Evolutionary conservation across 768 basidiomycete genomes (phyloP), one percentile per base, ranked within the genome.

Genomic region (Macrocybe gigantea): DNA sequence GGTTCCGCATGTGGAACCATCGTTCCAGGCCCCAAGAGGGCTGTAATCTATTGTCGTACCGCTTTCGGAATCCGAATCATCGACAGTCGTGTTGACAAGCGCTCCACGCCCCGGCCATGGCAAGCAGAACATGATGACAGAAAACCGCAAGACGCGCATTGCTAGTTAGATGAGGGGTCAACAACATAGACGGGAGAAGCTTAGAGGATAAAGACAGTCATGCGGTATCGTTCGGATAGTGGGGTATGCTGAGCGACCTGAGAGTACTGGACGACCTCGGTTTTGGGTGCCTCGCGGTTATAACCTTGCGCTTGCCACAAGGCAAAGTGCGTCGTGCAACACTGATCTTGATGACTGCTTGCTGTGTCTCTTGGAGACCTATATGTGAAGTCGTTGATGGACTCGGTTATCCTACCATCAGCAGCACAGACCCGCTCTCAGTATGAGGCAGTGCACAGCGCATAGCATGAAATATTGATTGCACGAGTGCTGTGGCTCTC

Each of bases 41-140:
- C 55, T 34, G 52, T 73, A 73, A 5, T 51, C 48, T 14, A 73
- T 60, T 7, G 45, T 51, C 12, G 47, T 52, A 29, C 68, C 62
- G 35, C 65, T 68, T 14, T 47, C 13, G 11, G 57, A 49, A 52
- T 70, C 63, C 34, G 62, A 62, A 55, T 73, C 72, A 62, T 76
- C 73, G 34, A 76, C 63, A 5, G 73, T 73, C 31, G 67, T 54
- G 48, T 74, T 74, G 49, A 53, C 49, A 33, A 57, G 56, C 29
- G 35, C 29, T 14, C 52, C 53, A 42, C 51, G 45, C 14, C 41
- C 51, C 10, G 44, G 38, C 13, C 49, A 38, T 31, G 49, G n/a
- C 44, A 55, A 38, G 40, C 22, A 44, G 38, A 52, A 41, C 36
- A 53, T 40, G 11, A 49, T 11, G 38, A 45, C 11, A 41, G 33